Evolutionary conservation across 768 basidiomycete species (phyloP).

Genomic region (Mycena capillaripes): DNA sequence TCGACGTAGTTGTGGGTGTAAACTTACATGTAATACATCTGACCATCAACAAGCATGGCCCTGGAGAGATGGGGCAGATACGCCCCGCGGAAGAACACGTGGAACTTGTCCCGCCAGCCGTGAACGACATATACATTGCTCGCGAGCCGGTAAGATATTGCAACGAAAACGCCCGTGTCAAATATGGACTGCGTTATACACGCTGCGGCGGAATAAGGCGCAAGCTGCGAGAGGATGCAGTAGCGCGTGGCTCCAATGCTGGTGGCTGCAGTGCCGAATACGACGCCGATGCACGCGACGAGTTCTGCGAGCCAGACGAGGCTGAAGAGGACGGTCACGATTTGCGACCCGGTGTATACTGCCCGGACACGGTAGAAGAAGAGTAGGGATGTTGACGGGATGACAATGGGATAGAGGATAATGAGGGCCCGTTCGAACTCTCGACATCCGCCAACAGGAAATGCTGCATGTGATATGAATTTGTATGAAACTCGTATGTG

Average conservation of each 20-base stretch:
- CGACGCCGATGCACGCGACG: background rate
- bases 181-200: background rate
- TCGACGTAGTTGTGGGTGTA: background rate
- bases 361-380: conserved; percentile 16
- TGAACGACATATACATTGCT: background rate
- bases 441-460: background rate
- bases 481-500: background rate
- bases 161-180: background rate
- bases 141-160: background rate
- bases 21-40: background rate
- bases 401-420: background rate
- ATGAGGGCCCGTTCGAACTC: background rate
- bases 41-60: background rate
- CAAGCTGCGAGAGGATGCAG: background rate
- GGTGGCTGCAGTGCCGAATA: background rate
- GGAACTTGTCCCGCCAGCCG: background rate
- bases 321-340: background rate
- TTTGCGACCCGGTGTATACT: background rate
- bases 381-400: background rate
- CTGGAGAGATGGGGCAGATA: background rate
- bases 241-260: background rate
- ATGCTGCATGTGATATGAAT: background rate
- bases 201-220: background rate
- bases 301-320: background rate
- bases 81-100: background rate